Percentiles rank a stretch among this genome's conserved stretches.
These are phyloP conservation scores for Mayamaea pseudoterrestris DNA, from an alignment of 108 stramenopile species.

Conservation along the genomic window DNA sequence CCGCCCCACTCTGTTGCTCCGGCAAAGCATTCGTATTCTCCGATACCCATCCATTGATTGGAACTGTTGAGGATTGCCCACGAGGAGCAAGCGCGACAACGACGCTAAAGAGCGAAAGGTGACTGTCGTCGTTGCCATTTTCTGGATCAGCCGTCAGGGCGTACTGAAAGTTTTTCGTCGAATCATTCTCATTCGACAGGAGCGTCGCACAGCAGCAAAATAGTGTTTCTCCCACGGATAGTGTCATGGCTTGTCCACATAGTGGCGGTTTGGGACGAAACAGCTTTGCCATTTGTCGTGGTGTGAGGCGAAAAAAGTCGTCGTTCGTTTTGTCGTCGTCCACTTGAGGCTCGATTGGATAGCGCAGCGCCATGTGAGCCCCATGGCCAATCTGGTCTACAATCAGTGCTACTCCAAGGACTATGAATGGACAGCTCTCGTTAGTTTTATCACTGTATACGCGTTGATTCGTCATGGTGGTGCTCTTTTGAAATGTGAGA, in stretches of 20 bases:
- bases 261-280: slow-evolving; percentile 72
- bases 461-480: too few relatives aligned
- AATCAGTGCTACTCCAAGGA: slow-evolving; percentile 65
- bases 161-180: too few relatives aligned
- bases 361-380: slow-evolving; percentile 61
- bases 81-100: slow-evolving; percentile 57
- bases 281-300: slow-evolving; percentile 65
- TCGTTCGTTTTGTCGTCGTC: slow-evolving; percentile 30
- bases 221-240: slow-evolving; percentile 60
- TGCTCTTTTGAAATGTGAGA: too few relatives aligned
- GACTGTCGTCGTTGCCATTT: slow-evolving; percentile 9
- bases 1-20: slow-evolving; percentile 6
- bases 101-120: slow-evolving; percentile 51
- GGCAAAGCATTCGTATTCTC: too few relatives aligned
- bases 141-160: slow-evolving; percentile 9
- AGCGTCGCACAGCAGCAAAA: slow-evolving; percentile 75
- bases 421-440: slow-evolving; percentile 18
- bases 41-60: slow-evolving; percentile 19
- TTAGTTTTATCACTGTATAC: too few relatives aligned
- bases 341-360: slow-evolving; percentile 44
- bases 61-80: not conserved
- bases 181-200: slow-evolving; percentile 12
- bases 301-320: slow-evolving; percentile 68
- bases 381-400: slow-evolving; percentile 66
- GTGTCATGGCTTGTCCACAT: slow-evolving; percentile 70